These are phyloP conservation scores for Venturia effusa DNA, from an alignment of 2,329 filamentous ascomycete species.

Conservation along the genomic window DNA sequence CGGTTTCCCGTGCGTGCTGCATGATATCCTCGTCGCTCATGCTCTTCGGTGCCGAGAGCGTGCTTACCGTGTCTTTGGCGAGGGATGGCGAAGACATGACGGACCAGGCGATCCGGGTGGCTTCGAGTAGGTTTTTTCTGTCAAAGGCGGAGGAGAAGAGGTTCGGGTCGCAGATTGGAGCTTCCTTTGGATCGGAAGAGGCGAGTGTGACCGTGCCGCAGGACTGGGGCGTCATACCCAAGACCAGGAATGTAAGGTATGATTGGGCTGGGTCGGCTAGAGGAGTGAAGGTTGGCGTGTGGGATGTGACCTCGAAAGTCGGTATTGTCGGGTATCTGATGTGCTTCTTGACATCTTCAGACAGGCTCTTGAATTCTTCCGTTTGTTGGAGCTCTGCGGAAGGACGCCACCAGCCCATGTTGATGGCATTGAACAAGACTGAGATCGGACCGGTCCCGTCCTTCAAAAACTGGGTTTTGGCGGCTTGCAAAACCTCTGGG, in stretches of 20 bases:
- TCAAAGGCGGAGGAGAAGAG: conserved; percentile 46
- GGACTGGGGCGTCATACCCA: conserved; percentile 40
- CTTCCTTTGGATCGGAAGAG: conserved; percentile 39
- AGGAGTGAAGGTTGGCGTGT: conserved; percentile 25
- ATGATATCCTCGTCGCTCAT: conserved; percentile 44
- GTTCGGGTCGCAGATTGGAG: conserved; percentile 43
- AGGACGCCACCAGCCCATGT: conserved; percentile 36
- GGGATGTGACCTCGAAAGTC: conserved; percentile 43
- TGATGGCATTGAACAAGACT: conserved; percentile 16
- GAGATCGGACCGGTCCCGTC: conserved; percentile 8
- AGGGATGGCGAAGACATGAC: conserved; percentile 33
- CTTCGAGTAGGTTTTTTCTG: conserved; percentile 37
- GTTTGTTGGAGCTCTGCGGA: conserved; percentile 26
- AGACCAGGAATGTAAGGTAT: conserved; percentile 38
- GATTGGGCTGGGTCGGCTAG: conserved; percentile 25
- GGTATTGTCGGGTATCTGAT: conserved; percentile 43
- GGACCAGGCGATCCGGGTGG: conserved; percentile 30
- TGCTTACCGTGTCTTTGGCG: conserved; percentile 32
- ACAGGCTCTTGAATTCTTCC: conserved; percentile 41
- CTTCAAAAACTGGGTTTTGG: conserved; percentile 6
- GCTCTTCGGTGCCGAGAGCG: conserved; percentile 33
- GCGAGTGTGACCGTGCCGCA: conserved; percentile 42
- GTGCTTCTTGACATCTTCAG: conserved; percentile 31
- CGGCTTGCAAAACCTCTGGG: neutral
- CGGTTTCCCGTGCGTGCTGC: conserved; percentile 35